phyloP scores from a whole-genome alignment of 1,284 basidiomycete species.

The Clitocybe nebularis region DNA sequence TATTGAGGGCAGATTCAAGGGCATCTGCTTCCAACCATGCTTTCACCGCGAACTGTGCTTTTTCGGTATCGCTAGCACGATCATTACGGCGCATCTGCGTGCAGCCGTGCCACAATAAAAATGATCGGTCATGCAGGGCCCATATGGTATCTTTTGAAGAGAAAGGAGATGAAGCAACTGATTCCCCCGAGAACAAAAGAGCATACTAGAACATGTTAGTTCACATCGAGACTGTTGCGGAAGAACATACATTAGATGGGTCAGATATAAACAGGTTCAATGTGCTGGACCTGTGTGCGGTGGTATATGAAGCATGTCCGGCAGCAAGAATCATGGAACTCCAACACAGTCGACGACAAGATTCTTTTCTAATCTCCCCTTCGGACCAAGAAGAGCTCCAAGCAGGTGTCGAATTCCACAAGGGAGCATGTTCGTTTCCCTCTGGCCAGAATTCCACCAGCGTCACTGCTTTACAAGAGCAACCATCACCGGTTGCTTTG shows the following conservation, averaged over 20 bases:
- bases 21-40: constrained; percentile 71
- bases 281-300: constrained; percentile 36
- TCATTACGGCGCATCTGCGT: constrained; percentile 50
- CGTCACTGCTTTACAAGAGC: constrained; percentile 50
- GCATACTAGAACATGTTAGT: constrained; percentile 44
- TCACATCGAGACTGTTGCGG: constrained; percentile 1
- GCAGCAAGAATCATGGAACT: constrained; percentile 59
- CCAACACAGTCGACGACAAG: constrained; percentile 71
- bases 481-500: constrained; percentile 28
- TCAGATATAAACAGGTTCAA: constrained; percentile 58
- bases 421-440: constrained; percentile 49
- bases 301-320: constrained; percentile 57
- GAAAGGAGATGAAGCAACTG: constrained; percentile 34
- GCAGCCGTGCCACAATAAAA: constrained; percentile 71
- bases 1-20: constrained; percentile 58
- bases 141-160: constrained; percentile 63
- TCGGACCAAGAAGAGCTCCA: constrained; percentile 60
- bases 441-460: constrained; percentile 48
- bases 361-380: constrained; percentile 63
- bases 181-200: constrained; percentile 68
- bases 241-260: constrained; percentile 56
- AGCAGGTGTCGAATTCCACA: constrained; percentile 61
- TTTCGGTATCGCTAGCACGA: constrained; percentile 40
- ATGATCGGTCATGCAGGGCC: constrained; percentile 65
- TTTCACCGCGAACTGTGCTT: constrained; percentile 57